Percentiles rank a stretch among this genome's conserved stretches.
phyloP scores from a whole-genome alignment of 768 basidiomycete genomes.

The Mrakia gelida region DNA sequence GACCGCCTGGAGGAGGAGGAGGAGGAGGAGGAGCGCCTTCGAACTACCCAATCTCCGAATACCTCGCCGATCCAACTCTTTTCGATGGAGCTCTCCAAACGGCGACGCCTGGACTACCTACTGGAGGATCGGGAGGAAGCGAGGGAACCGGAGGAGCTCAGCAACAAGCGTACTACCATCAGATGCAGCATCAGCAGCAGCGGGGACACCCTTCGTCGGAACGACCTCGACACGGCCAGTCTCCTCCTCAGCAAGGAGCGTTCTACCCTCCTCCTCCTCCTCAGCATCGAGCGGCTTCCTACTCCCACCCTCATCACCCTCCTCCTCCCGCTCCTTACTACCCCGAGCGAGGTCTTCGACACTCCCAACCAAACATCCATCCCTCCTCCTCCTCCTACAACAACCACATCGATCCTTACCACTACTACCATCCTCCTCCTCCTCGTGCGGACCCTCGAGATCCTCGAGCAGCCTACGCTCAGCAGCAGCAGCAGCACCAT shows the following conservation, averaged over 20 bases:
- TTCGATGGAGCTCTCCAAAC: conserved; percentile 28
- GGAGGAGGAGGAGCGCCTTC: not conserved
- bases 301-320: not conserved
- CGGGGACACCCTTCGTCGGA: not conserved
- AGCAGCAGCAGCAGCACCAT: not conserved
- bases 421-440: too few relatives aligned
- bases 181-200: conserved; percentile 9
- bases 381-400: not conserved
- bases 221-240: not conserved
- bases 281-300: not conserved
- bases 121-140: not conserved
- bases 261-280: conserved; percentile 8
- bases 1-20: not conserved
- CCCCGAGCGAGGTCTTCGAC: not conserved
- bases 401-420: not conserved
- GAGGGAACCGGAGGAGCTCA: not conserved
- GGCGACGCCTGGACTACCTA: conserved; percentile 10
- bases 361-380: conserved; percentile 7
- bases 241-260: not conserved
- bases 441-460: not conserved
- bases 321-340: conserved; percentile 3
- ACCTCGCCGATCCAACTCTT: conserved; percentile 23
- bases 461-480: not conserved
- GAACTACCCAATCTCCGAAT: not conserved
- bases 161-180: not conserved